These are phyloP conservation scores for Penicillium sp. DNA, from an alignment of 2,329 filamentous ascomycete genomes.

Conservation along the genomic window DNA sequence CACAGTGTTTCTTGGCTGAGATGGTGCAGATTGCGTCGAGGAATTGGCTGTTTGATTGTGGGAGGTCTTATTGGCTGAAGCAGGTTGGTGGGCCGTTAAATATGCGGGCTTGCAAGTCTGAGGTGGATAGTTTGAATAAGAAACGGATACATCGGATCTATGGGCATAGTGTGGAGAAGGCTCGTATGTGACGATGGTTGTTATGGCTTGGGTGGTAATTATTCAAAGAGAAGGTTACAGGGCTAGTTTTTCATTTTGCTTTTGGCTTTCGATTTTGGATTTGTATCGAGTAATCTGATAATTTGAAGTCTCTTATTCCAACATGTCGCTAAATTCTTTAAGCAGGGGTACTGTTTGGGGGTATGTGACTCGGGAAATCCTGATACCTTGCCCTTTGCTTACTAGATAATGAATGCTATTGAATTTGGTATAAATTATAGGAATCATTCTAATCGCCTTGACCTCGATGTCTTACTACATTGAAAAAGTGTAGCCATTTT, in stretches of 20 bases:
- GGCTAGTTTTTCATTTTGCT: too few species aligned
- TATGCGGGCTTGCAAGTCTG: slow-evolving; percentile 24
- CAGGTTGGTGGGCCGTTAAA: slow-evolving; percentile 32
- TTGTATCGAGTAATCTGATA: background rate
- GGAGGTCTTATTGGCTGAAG: slow-evolving; percentile 34
- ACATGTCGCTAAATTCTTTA: too few species aligned
- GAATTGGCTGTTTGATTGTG: slow-evolving; percentile 35
- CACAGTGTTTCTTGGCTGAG: slow-evolving; percentile 33
- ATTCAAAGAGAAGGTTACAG: too few species aligned
- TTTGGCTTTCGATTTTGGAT: background rate
- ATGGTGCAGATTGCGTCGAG: slow-evolving; percentile 33
- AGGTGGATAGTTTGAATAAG: slow-evolving; percentile 25
- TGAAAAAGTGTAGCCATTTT: background rate
- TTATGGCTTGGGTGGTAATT: background rate
- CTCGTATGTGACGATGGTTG: slow-evolving; percentile 13
- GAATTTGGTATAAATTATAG: background rate
- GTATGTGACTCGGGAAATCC: too few species aligned
- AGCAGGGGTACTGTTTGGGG: too few species aligned
- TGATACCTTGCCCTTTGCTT: too few species aligned
- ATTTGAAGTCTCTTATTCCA: background rate
- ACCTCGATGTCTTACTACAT: background rate
- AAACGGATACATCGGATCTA: slow-evolving; percentile 24
- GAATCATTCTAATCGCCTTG: too few species aligned
- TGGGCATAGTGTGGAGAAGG: slow-evolving; percentile 14
- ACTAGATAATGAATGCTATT: background rate